Percentiles rank a stretch among this genome's conserved stretches.
phyloP scores from a whole-genome alignment of 2,329 filamentous ascomycete genomes.

The Diaporthe humulicola region DNA sequence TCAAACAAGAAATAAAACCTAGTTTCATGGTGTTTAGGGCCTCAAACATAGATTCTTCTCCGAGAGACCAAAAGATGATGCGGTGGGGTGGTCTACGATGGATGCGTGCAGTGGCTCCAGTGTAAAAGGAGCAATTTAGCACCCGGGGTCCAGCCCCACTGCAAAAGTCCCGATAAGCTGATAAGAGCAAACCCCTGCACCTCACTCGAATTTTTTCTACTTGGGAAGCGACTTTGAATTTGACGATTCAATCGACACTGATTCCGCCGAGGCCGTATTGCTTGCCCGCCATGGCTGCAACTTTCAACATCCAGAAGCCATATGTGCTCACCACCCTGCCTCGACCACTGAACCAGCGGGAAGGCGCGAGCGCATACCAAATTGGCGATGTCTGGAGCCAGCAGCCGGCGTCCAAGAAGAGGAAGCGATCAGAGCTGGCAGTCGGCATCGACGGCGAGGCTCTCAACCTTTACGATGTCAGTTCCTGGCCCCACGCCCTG shows the following conservation, averaged over 20 bases:
- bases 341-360: slow-evolving; percentile 64
- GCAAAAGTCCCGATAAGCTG: slow-evolving; percentile 32
- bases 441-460: slow-evolving; percentile 75
- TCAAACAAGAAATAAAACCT: background rate
- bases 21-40: background rate
- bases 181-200: slow-evolving; percentile 38
- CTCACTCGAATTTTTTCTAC: slow-evolving; percentile 37
- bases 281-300: slow-evolving; percentile 63
- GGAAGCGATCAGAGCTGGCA: slow-evolving; percentile 73
- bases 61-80: background rate
- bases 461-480: slow-evolving; percentile 75
- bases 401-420: slow-evolving; percentile 68
- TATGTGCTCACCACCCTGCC: slow-evolving; percentile 73
- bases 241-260: background rate
- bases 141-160: background rate
- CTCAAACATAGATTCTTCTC: background rate
- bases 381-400: slow-evolving; percentile 74
- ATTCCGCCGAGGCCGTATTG: slow-evolving; percentile 11
- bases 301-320: slow-evolving; percentile 74
- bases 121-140: background rate
- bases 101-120: background rate
- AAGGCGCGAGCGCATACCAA: slow-evolving; percentile 62
- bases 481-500: slow-evolving; percentile 43
- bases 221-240: background rate
- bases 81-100: background rate